Evolutionary conservation across 2,329 filamentous ascomycete genomes (phyloP).

Genomic region (Botrytis galanthina): DNA sequence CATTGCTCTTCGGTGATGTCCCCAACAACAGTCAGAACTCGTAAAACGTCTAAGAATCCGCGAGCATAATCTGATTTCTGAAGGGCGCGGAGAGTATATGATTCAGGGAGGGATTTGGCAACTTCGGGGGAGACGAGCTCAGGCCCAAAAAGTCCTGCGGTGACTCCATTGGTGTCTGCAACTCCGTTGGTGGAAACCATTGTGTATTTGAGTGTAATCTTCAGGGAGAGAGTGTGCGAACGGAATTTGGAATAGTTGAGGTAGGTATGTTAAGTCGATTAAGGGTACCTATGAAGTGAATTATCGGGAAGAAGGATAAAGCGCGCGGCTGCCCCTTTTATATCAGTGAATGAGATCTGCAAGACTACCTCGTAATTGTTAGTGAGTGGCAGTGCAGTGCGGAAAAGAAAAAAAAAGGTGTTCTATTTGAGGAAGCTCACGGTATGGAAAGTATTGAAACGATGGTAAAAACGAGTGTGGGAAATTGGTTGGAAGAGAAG

Average conservation of each 20-base stretch:
- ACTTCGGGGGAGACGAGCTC: conserved; percentile 77
- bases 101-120: conserved; percentile 67
- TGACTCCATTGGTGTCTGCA: conserved; percentile 39
- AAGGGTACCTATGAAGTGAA: background rate
- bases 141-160: conserved; percentile 70
- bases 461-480: background rate
- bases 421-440: background rate
- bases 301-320: background rate
- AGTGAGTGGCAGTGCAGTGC: conserved; percentile 6
- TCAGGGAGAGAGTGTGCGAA: background rate
- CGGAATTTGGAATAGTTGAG: background rate
- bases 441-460: too few relatives aligned
- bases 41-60: conserved; percentile 87
- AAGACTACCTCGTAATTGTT: background rate
- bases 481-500: conserved; percentile 8
- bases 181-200: conserved; percentile 21
- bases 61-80: conserved; percentile 72
- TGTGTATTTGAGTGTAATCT: background rate
- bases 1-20: conserved; percentile 76
- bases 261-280: background rate
- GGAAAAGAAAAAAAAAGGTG: background rate
- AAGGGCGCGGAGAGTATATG: conserved; percentile 80
- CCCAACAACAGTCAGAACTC: conserved; percentile 89
- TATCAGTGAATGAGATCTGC: background rate
- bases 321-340: conserved; percentile 6